phyloP scores from a whole-genome alignment of 352 stramenopile species.

The Pythium coloratum region DNA sequence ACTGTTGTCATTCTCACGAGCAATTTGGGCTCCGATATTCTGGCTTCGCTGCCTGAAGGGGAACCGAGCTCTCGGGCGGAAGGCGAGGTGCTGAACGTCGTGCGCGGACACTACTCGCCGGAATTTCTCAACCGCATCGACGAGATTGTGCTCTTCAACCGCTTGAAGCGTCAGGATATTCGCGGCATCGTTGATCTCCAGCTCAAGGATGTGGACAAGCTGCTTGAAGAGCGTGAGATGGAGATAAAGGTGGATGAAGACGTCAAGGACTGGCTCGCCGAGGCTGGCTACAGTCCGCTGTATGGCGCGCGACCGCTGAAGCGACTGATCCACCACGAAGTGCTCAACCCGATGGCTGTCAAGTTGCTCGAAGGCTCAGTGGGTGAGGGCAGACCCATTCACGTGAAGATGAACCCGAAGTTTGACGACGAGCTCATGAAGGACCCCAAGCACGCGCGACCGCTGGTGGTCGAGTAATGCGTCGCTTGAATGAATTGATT shows the following conservation, averaged over 20 bases:
- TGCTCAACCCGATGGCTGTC: slow-evolving; percentile 95
- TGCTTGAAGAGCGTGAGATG: slow-evolving; percentile 92
- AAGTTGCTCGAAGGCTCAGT: slow-evolving; percentile 87
- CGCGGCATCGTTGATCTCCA: slow-evolving; percentile 95
- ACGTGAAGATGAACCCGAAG: slow-evolving; percentile 57
- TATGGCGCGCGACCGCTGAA: slow-evolving; percentile 95
- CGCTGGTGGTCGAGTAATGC: slow-evolving; percentile 35
- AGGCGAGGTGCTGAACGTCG: slow-evolving; percentile 85
- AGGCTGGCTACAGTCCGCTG: slow-evolving; percentile 93
- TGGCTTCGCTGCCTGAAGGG: slow-evolving; percentile 55
- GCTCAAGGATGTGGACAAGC: slow-evolving; percentile 85
- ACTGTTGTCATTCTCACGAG: slow-evolving; percentile 98
- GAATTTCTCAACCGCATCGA: slow-evolving; percentile 99
- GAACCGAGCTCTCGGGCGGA: slow-evolving; percentile 61
- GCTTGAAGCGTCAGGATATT: slow-evolving; percentile 90
- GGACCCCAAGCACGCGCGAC: slow-evolving; percentile 39
- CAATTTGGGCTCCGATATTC: slow-evolving; percentile 91
- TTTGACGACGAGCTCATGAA: slow-evolving; percentile 53
- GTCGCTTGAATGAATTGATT: too few species aligned
- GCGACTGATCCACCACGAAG: slow-evolving; percentile 75
- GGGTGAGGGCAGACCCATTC: slow-evolving; percentile 75
- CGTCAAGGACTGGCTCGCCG: slow-evolving; percentile 92
- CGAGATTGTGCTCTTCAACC: slow-evolving; percentile 98
- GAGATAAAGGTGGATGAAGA: slow-evolving; percentile 87
- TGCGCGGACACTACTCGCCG: slow-evolving; percentile 94